Evolutionary conservation across 148 eudicot species (phyloP), one percentile per base, ranked within the genome.

Genomic region (Rhododendron griersonianum): DNA sequence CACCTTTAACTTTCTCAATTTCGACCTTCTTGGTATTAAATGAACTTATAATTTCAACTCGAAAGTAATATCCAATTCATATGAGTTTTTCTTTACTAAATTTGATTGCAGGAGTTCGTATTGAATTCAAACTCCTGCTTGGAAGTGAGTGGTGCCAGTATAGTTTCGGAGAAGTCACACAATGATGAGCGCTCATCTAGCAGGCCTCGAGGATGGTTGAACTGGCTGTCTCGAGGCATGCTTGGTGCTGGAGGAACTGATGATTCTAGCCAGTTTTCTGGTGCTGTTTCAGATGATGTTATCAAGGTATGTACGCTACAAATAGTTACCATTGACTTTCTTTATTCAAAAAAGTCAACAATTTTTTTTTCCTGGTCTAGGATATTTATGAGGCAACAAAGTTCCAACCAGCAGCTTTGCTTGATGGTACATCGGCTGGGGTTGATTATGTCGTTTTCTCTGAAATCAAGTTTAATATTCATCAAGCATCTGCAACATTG

Each of bases 221-320:
- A 95, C 85, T 97, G 99, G 99, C 90, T 97, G 81, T 97, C 99
- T 74, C 94, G 92, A 88, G 99, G 99, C 86, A 94, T 97, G 91
- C 98, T 97, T 84, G 99, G 99, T 88, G 99, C 96, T 84, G 98
- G 98, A 59, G 99, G 99, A 89, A 95, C 98, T 55, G 96, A 95
- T 89, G 99, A 95, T 90, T 94, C 99, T 75, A 91, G 90, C 86
- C 96, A 94, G 88, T 97, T 97, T 91, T 97, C 98, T 86, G 99
- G 99, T 82, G 98, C 94, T 18, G 94, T 97, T 85, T 95, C 99
- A 74, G 99, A 95, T 90, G 99, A 95, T 86, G 95, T 95, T 84
- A 93, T 97, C 69, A 93, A 97, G 95, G 99, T 97, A 91, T 79
- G 13, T 78, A 19, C 14, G 21, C 82, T 80, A 30, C 50, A 9